Evolutionary conservation across 2,329 filamentous ascomycete species (phyloP).

Genomic region (Ceratocystis huliohia): DNA sequence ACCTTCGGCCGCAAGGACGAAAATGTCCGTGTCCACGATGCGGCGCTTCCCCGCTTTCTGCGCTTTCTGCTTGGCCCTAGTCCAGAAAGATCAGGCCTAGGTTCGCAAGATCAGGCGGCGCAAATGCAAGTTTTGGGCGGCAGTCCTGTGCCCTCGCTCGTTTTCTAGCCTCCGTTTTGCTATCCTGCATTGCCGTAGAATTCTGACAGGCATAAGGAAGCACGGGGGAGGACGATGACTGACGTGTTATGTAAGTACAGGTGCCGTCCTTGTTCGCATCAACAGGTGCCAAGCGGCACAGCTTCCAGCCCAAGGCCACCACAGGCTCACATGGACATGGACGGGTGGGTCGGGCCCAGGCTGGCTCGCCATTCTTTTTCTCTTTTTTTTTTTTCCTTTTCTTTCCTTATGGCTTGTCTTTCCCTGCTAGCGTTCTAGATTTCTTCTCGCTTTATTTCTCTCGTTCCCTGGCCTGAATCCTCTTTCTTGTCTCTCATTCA

Average conservation of each 20-base stretch:
- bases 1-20: conserved; percentile 1
- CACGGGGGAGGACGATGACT: too few relatives aligned
- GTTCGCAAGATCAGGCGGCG: background rate
- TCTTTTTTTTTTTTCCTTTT: background rate
- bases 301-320: too few relatives aligned
- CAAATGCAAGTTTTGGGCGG: too few relatives aligned
- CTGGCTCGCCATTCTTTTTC: background rate
- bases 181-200: too few relatives aligned
- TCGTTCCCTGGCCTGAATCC: background rate
- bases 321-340: background rate
- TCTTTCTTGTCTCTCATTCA: background rate
- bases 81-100: background rate
- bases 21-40: conserved; percentile 7
- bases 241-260: too few relatives aligned
- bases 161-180: too few relatives aligned
- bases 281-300: too few relatives aligned
- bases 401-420: background rate
- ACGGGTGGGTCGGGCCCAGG: background rate
- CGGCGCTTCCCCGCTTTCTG: conserved; percentile 2
- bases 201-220: too few relatives aligned
- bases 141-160: too few relatives aligned
- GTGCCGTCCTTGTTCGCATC: too few relatives aligned
- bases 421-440: background rate
- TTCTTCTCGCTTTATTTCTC: background rate
- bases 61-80: background rate